Base-by-base conservation (phyloP, 331 rosid genomes). In the Erythrophleum ivorense region DNA sequence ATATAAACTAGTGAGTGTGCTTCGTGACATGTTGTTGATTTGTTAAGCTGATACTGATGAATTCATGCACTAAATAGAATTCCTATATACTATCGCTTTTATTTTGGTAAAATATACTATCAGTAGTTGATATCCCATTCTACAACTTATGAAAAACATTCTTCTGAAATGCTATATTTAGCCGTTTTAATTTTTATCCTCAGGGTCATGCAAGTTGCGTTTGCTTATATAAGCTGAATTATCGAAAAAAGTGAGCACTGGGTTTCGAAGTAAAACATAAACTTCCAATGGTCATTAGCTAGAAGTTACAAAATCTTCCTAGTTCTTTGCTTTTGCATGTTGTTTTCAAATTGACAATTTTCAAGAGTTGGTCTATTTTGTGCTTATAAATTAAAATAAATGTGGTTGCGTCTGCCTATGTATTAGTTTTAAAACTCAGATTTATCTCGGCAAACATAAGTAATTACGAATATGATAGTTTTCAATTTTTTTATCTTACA, bases 401-500 rank as follows among this genome's bases (percentile, higher is more conserved):
- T 73, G 79, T 60, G 73, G 59, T 72, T 65, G 50, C 75, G 58
- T 73, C 71, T 60, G 34, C 53, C 71, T 64, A 55, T 75, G 8
- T 36, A 12, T 77, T 52, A 31, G 34, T 67, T 45, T 69, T 31
- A 31, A 69, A 69, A 34, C 65, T 58, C 73, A 18, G 41, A 57
- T 45, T 80, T 54, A 60, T 72, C 33, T 84, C 81, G 52, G 62
- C 12, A 24, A 73, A 49, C 75, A 81, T 41, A 72, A 63, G 18
- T 79, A 64, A n/a, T 21, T 65, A 74, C 84, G 78, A 48, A 78
- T 70, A 31, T 40, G 67, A 55, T 67, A 62, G 63, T 73, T 75
- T 69, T 71, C 34, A 19, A 41, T 71, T 85, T 79, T 71, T 11
- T 29, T 60, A 68, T 87, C 81, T 66, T 63, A 83, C 97, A 95